A percentile compares a stretch with the other conserved stretches of the same genome.
phyloP scores from a whole-genome alignment of 1,284 basidiomycete species.

The Meira miltonrushii region DNA sequence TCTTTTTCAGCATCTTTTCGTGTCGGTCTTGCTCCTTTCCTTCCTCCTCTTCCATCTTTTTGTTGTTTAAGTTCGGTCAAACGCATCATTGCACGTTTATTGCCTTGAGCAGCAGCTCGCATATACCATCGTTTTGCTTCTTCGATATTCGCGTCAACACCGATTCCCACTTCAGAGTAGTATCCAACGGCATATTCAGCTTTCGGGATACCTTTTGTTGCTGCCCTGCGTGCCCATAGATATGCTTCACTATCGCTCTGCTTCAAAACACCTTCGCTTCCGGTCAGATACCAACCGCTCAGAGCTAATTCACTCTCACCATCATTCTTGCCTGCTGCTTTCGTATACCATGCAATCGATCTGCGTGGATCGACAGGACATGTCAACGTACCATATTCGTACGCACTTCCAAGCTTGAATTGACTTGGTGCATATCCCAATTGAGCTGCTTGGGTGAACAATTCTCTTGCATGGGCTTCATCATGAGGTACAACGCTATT shows the following conservation, averaged over 20 bases:
- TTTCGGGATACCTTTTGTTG: conserved; percentile 55
- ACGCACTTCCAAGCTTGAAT: conserved; percentile 89
- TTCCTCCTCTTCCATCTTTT: conserved; percentile 24
- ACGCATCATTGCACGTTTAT: conserved; percentile 88
- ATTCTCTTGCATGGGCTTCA: conserved; percentile 72
- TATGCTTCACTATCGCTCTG: conserved; percentile 97
- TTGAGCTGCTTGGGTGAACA: conserved; percentile 87
- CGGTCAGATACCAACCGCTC: conserved; percentile 91
- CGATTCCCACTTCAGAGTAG: conserved; percentile 96
- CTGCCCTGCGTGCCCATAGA: conserved; percentile 56
- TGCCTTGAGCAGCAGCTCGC: conserved; percentile 76
- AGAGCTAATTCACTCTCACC: conserved; percentile 90
- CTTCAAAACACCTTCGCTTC: conserved; percentile 80
- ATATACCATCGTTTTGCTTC: conserved; percentile 98
- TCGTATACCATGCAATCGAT: conserved; percentile 97
- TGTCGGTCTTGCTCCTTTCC: conserved; percentile 36
- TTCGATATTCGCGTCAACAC: conserved; percentile 89
- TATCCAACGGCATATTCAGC: conserved; percentile 76
- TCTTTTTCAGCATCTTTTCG: conserved; percentile 19
- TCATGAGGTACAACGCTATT: conserved; percentile 59
- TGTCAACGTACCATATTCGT: conserved; percentile 82
- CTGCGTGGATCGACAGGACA: conserved; percentile 88
- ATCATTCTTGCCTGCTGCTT: conserved; percentile 90
- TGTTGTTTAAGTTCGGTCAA: conserved; percentile 67
- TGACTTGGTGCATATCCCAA: conserved; percentile 89